Conservation (phyloP, 306 rosid species). For the Arachis stenosperma region DNA sequence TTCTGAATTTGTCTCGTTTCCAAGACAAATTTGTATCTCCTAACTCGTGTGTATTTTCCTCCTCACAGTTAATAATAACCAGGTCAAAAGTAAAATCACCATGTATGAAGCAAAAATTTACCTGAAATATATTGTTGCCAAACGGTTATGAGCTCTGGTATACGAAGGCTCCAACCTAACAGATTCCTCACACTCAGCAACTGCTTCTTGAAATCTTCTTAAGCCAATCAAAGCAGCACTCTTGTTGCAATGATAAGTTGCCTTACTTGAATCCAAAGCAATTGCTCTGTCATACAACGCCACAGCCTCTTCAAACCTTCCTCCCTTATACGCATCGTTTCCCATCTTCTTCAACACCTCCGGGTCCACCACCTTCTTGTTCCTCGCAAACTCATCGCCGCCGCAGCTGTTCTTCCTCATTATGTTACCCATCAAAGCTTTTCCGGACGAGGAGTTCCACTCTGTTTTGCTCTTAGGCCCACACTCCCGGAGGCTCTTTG, state of each 20-base stretch:
- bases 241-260: constrained; percentile 76
- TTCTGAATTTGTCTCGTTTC: no score
- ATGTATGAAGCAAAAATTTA: constrained; percentile 18
- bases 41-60: no score
- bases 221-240: constrained; percentile 86
- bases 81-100: background rate
- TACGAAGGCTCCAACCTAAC: constrained; percentile 72
- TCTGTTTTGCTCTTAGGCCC: constrained; percentile 37
- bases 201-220: constrained; percentile 69
- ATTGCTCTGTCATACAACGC: constrained; percentile 72
- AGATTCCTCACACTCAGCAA: constrained; percentile 71
- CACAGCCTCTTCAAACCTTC: constrained; percentile 74
- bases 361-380: constrained; percentile 57
- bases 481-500: constrained; percentile 33
- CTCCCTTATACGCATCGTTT: constrained; percentile 72
- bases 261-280: constrained; percentile 64
- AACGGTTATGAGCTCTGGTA: constrained; percentile 78
- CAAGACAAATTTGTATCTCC: no score
- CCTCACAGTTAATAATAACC: no score
- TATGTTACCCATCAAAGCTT: constrained; percentile 68
- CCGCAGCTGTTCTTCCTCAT: constrained; percentile 53
- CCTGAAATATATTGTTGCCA: constrained; percentile 86
- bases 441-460: constrained; percentile 30
- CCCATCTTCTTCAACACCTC: constrained; percentile 77
- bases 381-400: constrained; percentile 37